phyloP scores from a whole-genome alignment of 2,329 filamentous ascomycete species.

The Rhytidhysteron rufulum region DNA sequence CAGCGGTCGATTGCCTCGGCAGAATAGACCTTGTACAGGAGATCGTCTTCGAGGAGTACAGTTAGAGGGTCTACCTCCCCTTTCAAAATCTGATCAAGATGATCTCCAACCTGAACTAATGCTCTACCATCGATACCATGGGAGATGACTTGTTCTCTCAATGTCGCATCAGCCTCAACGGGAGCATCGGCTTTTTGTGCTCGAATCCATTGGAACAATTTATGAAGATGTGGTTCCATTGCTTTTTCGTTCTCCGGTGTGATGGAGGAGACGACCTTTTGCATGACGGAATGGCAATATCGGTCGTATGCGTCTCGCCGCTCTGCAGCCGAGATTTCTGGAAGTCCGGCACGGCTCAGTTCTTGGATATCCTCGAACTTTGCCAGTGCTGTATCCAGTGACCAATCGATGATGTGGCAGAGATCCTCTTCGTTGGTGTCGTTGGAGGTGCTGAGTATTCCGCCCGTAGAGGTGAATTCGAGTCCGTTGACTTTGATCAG shows the following conservation, averaged over 20 bases:
- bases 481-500: too few species aligned
- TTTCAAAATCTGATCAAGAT: conserved; percentile 3
- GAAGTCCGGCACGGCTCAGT: conserved; percentile 4
- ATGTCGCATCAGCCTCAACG: conserved; percentile 1
- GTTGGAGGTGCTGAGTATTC: too few species aligned
- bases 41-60: conserved; percentile 5
- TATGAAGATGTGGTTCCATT: conserved; percentile 3
- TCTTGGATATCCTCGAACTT: conserved; percentile 3
- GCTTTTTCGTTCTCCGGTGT: conserved; percentile 2
- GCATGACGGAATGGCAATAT: conserved; percentile 2
- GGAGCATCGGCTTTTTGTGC: conserved; percentile 2
- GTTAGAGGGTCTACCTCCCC: conserved; percentile 2
- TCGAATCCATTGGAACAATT: conserved; percentile 1
- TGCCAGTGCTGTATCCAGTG: not conserved
- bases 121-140: not conserved
- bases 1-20: conserved; percentile 1
- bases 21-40: conserved; percentile 5
- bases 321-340: conserved; percentile 1
- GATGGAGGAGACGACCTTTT: conserved; percentile 4
- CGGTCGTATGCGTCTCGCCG: not conserved
- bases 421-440: too few species aligned
- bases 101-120: conserved; percentile 3
- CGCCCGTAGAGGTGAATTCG: too few species aligned
- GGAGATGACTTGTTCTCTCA: not conserved
- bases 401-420: not conserved